These are phyloP conservation scores for Ceratocystiopsis sp. DNA, from an alignment of 2,329 filamentous ascomycete species.

Conservation along the genomic window DNA sequence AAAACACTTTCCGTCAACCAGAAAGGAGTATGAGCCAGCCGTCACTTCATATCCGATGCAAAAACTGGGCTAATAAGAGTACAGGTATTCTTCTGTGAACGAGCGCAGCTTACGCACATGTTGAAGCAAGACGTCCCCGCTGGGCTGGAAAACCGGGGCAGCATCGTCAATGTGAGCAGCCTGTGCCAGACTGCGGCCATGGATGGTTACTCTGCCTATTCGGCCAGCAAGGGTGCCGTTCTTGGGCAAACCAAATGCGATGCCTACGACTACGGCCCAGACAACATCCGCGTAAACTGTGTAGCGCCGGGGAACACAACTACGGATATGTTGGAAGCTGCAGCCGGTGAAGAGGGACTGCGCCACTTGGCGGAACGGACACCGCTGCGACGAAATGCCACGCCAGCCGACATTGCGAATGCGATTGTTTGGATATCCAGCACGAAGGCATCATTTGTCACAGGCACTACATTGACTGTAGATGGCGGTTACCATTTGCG, in stretches of 20 bases:
- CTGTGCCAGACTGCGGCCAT: background rate
- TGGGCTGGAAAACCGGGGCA: background rate
- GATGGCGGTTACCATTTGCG: background rate
- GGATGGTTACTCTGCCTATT: slow-evolving; percentile 18
- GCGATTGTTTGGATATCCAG: background rate
- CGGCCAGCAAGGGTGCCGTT: slow-evolving; percentile 20
- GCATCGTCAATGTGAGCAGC: background rate
- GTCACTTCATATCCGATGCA: no score
- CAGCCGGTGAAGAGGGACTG: no score
- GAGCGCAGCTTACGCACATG: background rate
- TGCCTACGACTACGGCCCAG: background rate
- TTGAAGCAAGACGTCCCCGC: background rate
- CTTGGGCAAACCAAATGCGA: slow-evolving; percentile 8
- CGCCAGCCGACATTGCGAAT: background rate
- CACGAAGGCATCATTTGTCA: background rate
- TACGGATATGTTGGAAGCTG: background rate
- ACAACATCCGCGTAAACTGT: background rate
- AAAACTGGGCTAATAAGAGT: background rate
- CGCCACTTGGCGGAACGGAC: background rate
- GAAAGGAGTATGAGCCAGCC: background rate
- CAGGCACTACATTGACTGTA: background rate
- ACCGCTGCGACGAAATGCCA: background rate
- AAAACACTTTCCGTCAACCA: background rate
- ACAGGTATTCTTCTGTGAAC: background rate
- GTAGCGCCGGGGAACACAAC: background rate